Evolutionary conservation across 495 filamentous ascomycete genomes (phyloP).

Genomic region (Penicillium canescens): DNA sequence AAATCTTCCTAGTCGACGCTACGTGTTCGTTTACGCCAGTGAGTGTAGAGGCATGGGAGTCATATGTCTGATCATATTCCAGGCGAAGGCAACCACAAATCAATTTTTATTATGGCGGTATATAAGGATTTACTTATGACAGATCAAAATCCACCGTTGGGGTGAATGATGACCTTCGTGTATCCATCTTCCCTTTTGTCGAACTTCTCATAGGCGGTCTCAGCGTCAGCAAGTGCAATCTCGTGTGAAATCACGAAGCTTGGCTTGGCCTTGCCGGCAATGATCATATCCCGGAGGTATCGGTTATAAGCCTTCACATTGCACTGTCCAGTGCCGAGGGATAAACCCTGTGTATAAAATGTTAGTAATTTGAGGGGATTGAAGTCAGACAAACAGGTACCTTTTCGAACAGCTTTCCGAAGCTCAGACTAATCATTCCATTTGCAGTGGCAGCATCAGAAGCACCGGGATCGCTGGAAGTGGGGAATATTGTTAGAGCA

Average conservation of each 20-base stretch:
- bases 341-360: conserved; percentile 36
- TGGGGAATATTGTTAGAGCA: neutral
- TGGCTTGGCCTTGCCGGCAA: conserved; percentile 56
- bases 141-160: conserved; percentile 29
- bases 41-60: no score
- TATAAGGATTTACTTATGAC: no score
- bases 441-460: conserved; percentile 45
- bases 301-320: conserved; percentile 63
- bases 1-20: no score
- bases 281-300: conserved; percentile 58
- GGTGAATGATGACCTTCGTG: conserved; percentile 51
- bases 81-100: no score
- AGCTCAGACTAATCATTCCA: conserved; percentile 57
- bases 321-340: conserved; percentile 55
- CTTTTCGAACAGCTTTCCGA: conserved; percentile 64
- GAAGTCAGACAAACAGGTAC: conserved; percentile 18
- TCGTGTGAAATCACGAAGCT: conserved; percentile 60
- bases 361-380: neutral
- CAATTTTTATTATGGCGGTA: no score
- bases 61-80: no score
- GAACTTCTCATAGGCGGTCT: conserved; percentile 50
- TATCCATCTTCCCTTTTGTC: conserved; percentile 47
- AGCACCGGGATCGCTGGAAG: conserved; percentile 39
- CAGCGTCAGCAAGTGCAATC: conserved; percentile 54
- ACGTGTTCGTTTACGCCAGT: no score